Evolutionary conservation across 305 asterid species (phyloP).

Genomic region (Striga hermonthica): DNA sequence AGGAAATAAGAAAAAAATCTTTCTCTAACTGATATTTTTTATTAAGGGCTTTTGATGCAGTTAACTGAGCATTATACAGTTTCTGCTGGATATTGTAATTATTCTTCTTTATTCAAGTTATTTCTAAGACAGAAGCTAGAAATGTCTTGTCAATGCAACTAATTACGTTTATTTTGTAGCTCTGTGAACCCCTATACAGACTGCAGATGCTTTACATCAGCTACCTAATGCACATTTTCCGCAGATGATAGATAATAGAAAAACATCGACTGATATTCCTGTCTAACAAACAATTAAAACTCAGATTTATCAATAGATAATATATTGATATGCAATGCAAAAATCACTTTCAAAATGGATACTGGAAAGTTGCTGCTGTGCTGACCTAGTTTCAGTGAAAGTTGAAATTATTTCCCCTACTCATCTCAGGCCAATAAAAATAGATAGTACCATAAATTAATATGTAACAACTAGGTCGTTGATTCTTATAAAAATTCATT

Average conservation of each 20-base stretch:
- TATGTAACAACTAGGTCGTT: neutral
- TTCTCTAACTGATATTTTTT: conserved; percentile 6
- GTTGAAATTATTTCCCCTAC: neutral
- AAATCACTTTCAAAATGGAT: too few relatives aligned
- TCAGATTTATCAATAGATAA: neutral
- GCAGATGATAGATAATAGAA: too few relatives aligned
- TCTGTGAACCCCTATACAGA: neutral
- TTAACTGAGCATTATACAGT: conserved; percentile 7
- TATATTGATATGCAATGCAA: neutral
- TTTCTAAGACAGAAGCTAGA: neutral
- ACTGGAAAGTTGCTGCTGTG: too few relatives aligned
- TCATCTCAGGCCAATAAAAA: neutral
- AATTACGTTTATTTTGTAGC: neutral
- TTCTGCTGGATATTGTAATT: neutral
- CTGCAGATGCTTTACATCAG: conserved; percentile 3
- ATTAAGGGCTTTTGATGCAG: neutral
- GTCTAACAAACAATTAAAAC: neutral
- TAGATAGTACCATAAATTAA: neutral
- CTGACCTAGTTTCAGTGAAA: neutral
- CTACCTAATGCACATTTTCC: neutral
- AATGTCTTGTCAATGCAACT: neutral
- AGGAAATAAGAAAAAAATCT: neutral
- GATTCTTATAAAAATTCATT: neutral
- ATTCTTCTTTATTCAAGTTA: conserved; percentile 1
- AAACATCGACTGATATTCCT: neutral